These are phyloP conservation scores for Pseudogymnoascus sp. DNA, from an alignment of 2,329 filamentous ascomycete genomes.

Conservation along the genomic window DNA sequence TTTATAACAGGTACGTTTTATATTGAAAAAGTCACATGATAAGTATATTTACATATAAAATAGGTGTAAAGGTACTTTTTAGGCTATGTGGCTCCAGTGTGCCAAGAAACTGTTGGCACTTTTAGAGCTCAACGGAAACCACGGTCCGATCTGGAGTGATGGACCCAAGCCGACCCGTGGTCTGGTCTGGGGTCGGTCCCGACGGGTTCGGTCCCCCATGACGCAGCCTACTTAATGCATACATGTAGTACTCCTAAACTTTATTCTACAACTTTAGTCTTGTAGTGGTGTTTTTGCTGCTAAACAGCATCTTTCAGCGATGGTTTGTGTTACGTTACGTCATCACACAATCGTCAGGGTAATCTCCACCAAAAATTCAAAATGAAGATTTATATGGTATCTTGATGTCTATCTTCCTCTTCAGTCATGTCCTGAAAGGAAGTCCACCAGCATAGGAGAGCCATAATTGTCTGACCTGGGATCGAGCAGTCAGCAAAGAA, in stretches of 20 bases:
- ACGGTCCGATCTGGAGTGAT: background rate
- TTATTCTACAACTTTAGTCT: background rate
- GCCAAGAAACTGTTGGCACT: background rate
- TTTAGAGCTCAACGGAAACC: background rate
- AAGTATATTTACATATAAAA: background rate
- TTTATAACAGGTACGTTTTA: background rate
- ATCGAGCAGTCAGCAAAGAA: background rate
- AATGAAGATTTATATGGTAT: background rate
- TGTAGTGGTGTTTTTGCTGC: background rate
- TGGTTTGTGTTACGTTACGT: constrained; percentile 3
- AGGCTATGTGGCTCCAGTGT: background rate
- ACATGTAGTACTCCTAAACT: background rate
- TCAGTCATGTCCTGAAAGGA: background rate
- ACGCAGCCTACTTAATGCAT: background rate
- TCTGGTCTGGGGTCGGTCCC: background rate
- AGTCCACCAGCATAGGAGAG: background rate
- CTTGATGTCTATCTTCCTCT: background rate
- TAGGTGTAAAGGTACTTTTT: background rate
- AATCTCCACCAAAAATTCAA: background rate
- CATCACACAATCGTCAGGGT: background rate
- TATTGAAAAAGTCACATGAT: background rate
- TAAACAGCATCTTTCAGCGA: background rate
- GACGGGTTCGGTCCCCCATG: background rate
- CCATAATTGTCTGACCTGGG: background rate
- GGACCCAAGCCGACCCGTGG: background rate